These are phyloP conservation scores for Candida qinlingensis DNA, from an alignment of 805 yeast genomes.

Conservation along the genomic window DNA sequence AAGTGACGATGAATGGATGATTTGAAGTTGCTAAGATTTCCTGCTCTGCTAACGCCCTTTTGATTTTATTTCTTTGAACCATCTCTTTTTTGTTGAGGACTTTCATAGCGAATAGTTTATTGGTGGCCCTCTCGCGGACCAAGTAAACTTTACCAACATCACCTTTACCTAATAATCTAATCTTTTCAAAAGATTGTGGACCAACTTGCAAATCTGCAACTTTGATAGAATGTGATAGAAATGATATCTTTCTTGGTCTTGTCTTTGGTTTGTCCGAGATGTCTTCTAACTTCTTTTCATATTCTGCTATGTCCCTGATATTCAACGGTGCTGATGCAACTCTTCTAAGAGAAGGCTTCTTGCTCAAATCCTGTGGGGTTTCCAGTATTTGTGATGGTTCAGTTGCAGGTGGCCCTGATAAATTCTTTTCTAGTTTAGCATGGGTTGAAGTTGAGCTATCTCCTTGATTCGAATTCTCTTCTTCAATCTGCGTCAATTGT, in stretches of 20 bases:
- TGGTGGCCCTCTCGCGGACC: slow-evolving; percentile 75
- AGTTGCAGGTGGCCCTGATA: background rate
- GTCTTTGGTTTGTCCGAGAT: slow-evolving; percentile 14
- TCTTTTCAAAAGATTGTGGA: slow-evolving; percentile 83
- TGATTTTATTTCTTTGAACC: slow-evolving; percentile 91
- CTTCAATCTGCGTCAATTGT: slow-evolving; percentile 24
- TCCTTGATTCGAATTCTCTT: slow-evolving; percentile 23
- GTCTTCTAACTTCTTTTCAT: slow-evolving; percentile 12
- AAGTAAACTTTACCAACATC: slow-evolving; percentile 96
- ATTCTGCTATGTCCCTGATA: slow-evolving; percentile 23
- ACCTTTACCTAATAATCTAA: slow-evolving; percentile 90
- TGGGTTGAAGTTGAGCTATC: too few relatives aligned
- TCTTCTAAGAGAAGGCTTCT: slow-evolving; percentile 45
- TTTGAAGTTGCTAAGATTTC: slow-evolving; percentile 92
- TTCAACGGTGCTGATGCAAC: slow-evolving; percentile 85
- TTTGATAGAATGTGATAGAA: slow-evolving; percentile 62
- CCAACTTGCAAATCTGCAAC: slow-evolving; percentile 75
- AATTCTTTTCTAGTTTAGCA: too few relatives aligned
- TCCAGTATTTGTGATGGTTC: background rate
- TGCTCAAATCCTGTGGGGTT: background rate
- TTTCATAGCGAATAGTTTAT: slow-evolving; percentile 86
- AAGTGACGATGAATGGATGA: slow-evolving; percentile 95
- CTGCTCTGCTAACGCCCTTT: slow-evolving; percentile 93
- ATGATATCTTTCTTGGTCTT: slow-evolving; percentile 42
- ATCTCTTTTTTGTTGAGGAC: slow-evolving; percentile 85